phyloP scores from a whole-genome alignment of 1,284 basidiomycete species.

The Anthracocystis panici-leucophaei region DNA sequence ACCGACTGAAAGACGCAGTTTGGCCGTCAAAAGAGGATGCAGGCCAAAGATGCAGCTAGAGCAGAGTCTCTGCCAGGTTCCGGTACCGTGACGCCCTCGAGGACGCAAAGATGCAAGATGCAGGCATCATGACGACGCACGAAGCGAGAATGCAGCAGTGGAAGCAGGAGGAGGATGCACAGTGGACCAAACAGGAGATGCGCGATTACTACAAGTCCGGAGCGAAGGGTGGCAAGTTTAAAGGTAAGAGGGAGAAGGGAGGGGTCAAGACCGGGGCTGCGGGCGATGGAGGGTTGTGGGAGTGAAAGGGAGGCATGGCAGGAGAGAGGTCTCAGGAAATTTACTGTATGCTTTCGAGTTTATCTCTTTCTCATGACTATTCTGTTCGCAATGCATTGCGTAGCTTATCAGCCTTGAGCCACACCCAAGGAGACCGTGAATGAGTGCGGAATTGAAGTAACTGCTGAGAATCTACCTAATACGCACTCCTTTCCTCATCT shows the following conservation, averaged over 20 bases:
- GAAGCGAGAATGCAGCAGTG: conserved; percentile 59
- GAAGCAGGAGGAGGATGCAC: conserved; percentile 43
- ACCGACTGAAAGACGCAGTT: conserved; percentile 62
- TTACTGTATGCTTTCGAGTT: background rate
- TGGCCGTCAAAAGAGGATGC: conserved; percentile 43
- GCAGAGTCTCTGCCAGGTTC: conserved; percentile 38
- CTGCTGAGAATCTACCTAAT: background rate
- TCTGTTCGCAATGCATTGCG: background rate
- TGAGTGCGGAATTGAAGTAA: background rate
- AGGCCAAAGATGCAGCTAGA: conserved; percentile 48
- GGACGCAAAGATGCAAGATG: conserved; percentile 56
- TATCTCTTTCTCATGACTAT: background rate
- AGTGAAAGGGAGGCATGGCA: conserved; percentile 13
- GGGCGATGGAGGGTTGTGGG: conserved; percentile 59
- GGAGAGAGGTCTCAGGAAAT: too few relatives aligned
- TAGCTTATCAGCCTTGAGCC: background rate
- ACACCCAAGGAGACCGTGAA: background rate
- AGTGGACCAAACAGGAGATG: conserved; percentile 58
- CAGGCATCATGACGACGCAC: conserved; percentile 53
- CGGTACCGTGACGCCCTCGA: conserved; percentile 48
- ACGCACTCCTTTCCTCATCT: conserved; percentile 19
- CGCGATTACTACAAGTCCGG: conserved; percentile 62
- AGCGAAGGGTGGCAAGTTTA: conserved; percentile 62
- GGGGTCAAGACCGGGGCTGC: conserved; percentile 55
- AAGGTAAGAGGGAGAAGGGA: conserved; percentile 61